Conservation (phyloP, 2,329 filamentous ascomycete genomes). For the Endoconidiophora polonica region DNA sequence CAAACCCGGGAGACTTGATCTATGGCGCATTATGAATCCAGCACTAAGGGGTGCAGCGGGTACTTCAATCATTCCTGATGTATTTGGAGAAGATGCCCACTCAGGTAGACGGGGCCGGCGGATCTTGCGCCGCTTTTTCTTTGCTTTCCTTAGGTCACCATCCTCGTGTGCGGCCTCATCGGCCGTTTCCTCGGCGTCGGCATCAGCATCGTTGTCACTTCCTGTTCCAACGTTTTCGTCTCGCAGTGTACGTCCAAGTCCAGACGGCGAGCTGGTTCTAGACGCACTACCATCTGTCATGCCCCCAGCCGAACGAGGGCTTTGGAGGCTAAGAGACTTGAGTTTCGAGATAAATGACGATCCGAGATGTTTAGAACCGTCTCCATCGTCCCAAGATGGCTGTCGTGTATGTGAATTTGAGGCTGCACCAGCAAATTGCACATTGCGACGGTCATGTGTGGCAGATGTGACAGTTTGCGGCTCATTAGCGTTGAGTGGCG, state of each 20-base stretch:
- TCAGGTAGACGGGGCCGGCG: conserved; percentile 36
- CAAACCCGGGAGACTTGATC: conserved; percentile 48
- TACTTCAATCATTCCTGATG: conserved; percentile 26
- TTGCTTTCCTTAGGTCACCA: conserved; percentile 31
- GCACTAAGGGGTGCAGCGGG: conserved; percentile 18
- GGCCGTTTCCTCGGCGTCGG: conserved; percentile 73
- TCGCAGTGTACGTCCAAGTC: conserved; percentile 19
- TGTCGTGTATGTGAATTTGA: conserved; percentile 38
- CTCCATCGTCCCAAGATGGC: conserved; percentile 51
- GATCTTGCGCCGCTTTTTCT: conserved; percentile 49
- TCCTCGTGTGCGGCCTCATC: conserved; percentile 39
- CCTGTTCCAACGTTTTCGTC: conserved; percentile 30
- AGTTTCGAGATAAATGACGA: conserved; percentile 62
- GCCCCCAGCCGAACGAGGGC: conserved; percentile 18
- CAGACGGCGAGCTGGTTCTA: conserved; percentile 15
- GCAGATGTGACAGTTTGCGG: not conserved
- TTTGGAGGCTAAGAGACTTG: conserved; percentile 49
- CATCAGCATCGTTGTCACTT: conserved; percentile 53
- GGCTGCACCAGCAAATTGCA: conserved; percentile 55
- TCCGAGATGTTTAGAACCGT: conserved; percentile 39
- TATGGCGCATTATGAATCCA: conserved; percentile 38
- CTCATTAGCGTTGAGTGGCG: conserved; percentile 6
- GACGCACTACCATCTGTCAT: conserved; percentile 18
- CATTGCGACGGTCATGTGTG: conserved; percentile 35
- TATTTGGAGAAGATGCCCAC: conserved; percentile 46